Evolutionary conservation across 2,329 filamentous ascomycete genomes (phyloP).

Genomic region (Neofusicoccum ribis): DNA sequence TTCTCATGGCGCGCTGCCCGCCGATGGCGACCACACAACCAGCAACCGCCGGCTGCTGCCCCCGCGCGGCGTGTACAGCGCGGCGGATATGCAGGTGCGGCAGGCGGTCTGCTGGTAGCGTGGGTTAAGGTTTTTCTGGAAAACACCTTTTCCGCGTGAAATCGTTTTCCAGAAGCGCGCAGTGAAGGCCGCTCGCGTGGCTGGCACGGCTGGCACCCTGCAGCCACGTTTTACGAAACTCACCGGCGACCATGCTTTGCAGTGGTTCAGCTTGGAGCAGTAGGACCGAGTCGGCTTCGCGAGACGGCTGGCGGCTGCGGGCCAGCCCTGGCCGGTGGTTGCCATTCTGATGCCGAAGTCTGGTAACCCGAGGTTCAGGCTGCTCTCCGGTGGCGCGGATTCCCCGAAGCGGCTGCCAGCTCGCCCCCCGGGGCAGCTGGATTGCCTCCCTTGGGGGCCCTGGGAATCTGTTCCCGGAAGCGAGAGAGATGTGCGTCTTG

Average conservation of each 20-base stretch:
- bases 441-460: not conserved
- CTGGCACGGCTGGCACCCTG: not conserved
- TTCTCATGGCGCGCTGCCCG: too few relatives aligned
- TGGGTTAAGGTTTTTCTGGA: not conserved
- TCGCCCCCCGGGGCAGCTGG: not conserved
- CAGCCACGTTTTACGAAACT: not conserved
- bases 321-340: not conserved
- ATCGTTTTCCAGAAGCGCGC: not conserved
- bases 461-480: not conserved
- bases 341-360: not conserved
- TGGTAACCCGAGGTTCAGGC: not conserved
- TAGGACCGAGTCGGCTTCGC: not conserved
- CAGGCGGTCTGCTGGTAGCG: not conserved
- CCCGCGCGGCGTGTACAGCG: not conserved
- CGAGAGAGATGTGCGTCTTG: not conserved
- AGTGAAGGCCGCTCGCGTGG: not conserved
- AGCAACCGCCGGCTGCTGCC: not conserved
- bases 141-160: not conserved
- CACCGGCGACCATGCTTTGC: not conserved
- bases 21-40: too few relatives aligned
- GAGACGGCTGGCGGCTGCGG: not conserved
- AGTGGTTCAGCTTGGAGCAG: not conserved
- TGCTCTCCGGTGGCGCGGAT: not conserved
- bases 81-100: not conserved
- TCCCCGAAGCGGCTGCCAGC: too few relatives aligned